A percentile compares a stretch with the other conserved stretches of the same genome.
These are phyloP conservation scores for Lithospermum erythrorhizon DNA, from an alignment of 257 asterid genomes.

Conservation along the genomic window DNA sequence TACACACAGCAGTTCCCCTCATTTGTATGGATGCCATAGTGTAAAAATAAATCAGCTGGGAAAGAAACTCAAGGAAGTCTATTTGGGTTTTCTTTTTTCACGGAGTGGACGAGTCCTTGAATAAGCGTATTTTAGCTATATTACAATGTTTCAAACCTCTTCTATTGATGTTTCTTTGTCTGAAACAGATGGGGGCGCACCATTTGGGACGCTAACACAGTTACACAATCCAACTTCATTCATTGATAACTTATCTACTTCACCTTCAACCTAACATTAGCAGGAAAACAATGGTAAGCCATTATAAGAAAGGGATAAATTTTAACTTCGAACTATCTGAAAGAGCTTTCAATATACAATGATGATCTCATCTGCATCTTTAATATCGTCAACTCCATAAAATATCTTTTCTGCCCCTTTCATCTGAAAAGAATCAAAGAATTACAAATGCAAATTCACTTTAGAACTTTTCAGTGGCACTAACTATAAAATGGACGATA, in stretches of 20 bases:
- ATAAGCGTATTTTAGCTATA: no score
- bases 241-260: slow-evolving; percentile 66
- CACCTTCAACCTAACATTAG: slow-evolving; percentile 69
- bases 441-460: slow-evolving; percentile 8
- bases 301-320: slow-evolving; percentile 5
- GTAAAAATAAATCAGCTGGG: no score
- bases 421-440: slow-evolving; percentile 27
- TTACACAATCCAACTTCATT: slow-evolving; percentile 69
- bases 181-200: slow-evolving; percentile 69
- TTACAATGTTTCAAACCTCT: slow-evolving; percentile 25
- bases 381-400: slow-evolving; percentile 68
- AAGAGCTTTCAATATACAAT: slow-evolving; percentile 30
- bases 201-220: slow-evolving; percentile 75
- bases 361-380: slow-evolving; percentile 54
- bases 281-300: slow-evolving; percentile 12
- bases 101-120: no score
- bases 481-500: background rate
- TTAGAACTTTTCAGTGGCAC: background rate
- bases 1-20: no score
- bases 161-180: slow-evolving; percentile 43
- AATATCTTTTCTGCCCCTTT: slow-evolving; percentile 44
- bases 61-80: no score
- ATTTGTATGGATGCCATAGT: no score
- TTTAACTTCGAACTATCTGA: background rate
- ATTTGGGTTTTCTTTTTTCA: no score